A percentile compares a stretch with the other conserved stretches of the same genome.
These are phyloP conservation scores for Trichoderma breve DNA, from an alignment of 2,329 filamentous ascomycete species.

Conservation along the genomic window DNA sequence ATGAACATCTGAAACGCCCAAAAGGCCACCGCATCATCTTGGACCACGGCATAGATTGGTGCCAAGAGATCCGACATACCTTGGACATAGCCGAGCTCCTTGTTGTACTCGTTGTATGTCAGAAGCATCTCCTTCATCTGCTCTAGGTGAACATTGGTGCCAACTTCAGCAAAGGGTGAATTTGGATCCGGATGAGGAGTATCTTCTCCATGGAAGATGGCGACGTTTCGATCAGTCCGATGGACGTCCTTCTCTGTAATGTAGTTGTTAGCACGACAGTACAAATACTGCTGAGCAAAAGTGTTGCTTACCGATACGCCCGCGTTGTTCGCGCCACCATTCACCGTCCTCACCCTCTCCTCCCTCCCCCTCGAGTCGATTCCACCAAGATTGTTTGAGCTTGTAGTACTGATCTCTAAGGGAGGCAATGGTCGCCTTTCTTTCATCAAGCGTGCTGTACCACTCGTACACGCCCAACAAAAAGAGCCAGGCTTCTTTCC, in stretches of 20 bases:
- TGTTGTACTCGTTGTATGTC: constrained; percentile 98
- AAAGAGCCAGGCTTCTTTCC: constrained; percentile 97
- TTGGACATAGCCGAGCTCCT: constrained; percentile 92
- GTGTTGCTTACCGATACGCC: constrained; percentile 74
- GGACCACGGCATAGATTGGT: constrained; percentile 93
- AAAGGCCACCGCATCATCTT: constrained; percentile 95
- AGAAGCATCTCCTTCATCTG: constrained; percentile 99
- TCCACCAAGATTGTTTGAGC: constrained; percentile 95
- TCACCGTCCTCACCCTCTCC: constrained; percentile 80
- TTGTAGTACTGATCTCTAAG: constrained; percentile 91
- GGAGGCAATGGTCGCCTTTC: constrained; percentile 78
- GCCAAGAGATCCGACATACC: constrained; percentile 97
- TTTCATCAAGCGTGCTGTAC: constrained; percentile 84
- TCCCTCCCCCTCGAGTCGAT: constrained; percentile 79
- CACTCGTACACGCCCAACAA: constrained; percentile 88
- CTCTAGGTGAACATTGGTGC: constrained; percentile 96
- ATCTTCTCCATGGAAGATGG: constrained; percentile 95
- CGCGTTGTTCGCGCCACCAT: constrained; percentile 95
- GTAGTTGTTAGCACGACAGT: constrained; percentile 21
- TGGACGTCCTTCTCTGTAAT: constrained; percentile 93
- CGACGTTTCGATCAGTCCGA: constrained; percentile 88
- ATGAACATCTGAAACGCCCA: constrained; percentile 97
- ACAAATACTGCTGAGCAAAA: too few species aligned
- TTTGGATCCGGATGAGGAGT: constrained; percentile 94
- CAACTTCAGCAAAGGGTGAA: constrained; percentile 87